phyloP scores from a whole-genome alignment of 176 grass and related monocot genomes.

The Oryza brachyantha region DNA sequence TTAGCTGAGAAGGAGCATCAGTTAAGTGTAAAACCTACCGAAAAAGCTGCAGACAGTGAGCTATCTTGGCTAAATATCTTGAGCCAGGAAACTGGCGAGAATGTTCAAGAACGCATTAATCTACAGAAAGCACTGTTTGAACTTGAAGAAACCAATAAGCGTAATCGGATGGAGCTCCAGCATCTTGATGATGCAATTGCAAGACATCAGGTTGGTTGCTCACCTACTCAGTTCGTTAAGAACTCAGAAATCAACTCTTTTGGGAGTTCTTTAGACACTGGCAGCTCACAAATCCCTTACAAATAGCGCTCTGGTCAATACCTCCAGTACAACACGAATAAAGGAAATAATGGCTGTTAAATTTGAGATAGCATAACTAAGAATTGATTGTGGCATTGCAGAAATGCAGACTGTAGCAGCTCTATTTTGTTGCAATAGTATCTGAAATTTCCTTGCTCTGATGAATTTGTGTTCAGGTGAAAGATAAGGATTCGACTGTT shows the following conservation, averaged over 20 bases:
- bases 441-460: conserved; percentile 7
- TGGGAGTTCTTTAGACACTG: background rate
- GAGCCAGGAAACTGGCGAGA: conserved; percentile 91
- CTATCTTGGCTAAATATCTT: conserved; percentile 93
- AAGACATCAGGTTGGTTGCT: conserved; percentile 60
- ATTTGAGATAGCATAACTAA: background rate
- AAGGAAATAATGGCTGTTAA: background rate
- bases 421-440: background rate
- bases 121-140: conserved; percentile 99
- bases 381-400: background rate
- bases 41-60: conserved; percentile 79
- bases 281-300: background rate
- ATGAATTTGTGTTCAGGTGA: conserved; percentile 47
- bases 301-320: background rate
- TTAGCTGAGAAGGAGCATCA: conserved; percentile 93
- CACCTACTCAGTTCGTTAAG: background rate
- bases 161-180: conserved; percentile 82
- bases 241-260: background rate
- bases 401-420: background rate
- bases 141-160: conserved; percentile 94
- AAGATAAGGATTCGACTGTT: conserved; percentile 54
- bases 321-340: background rate
- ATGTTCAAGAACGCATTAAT: conserved; percentile 98
- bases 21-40: conserved; percentile 73
- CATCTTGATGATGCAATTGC: conserved; percentile 90